Percentiles rank a stretch among this genome's conserved stretches.
Conservation (phyloP, 768 basidiomycete species). For the Suillus cothurnatus region DNA sequence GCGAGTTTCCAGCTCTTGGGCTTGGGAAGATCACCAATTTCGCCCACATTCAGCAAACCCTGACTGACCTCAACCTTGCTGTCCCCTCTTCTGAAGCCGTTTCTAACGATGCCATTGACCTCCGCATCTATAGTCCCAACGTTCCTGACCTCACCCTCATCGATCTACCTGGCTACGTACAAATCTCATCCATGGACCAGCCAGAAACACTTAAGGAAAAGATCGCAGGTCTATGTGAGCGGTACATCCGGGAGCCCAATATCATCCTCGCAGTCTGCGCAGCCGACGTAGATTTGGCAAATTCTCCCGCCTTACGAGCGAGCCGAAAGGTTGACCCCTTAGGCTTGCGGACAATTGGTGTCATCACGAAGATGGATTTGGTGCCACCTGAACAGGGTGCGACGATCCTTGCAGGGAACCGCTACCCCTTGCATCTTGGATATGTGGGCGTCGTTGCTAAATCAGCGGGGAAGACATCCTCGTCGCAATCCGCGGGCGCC, state of each 20-base stretch:
- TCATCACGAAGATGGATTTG: conserved; percentile 99
- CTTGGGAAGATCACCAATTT: conserved; percentile 91
- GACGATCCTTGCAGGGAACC: conserved; percentile 78
- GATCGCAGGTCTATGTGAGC: conserved; percentile 86
- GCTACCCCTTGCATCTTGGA: conserved; percentile 96
- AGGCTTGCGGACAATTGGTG: conserved; percentile 94
- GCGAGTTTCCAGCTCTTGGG: conserved; percentile 91
- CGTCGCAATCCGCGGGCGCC: conserved; percentile 49
- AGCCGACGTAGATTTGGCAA: conserved; percentile 97
- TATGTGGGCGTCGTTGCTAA: conserved; percentile 98
- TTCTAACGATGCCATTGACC: conserved; percentile 90
- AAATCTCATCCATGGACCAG: conserved; percentile 93
- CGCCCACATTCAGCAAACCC: conserved; percentile 85
- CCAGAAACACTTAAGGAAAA: conserved; percentile 94
- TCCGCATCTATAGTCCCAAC: conserved; percentile 93
- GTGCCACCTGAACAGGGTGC: conserved; percentile 84
- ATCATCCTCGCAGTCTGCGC: conserved; percentile 98
- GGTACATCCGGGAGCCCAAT: conserved; percentile 99
- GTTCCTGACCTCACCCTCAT: conserved; percentile 98
- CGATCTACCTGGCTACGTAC: conserved; percentile 96
- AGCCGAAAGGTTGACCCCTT: conserved; percentile 89
- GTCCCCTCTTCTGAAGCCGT: conserved; percentile 90
- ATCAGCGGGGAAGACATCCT: conserved; percentile 57
- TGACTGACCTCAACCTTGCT: conserved; percentile 93
- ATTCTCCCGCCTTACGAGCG: conserved; percentile 93